Evolutionary conservation across 2,329 filamentous ascomycete genomes (phyloP).

Genomic region (Epichloe aotearoae): DNA sequence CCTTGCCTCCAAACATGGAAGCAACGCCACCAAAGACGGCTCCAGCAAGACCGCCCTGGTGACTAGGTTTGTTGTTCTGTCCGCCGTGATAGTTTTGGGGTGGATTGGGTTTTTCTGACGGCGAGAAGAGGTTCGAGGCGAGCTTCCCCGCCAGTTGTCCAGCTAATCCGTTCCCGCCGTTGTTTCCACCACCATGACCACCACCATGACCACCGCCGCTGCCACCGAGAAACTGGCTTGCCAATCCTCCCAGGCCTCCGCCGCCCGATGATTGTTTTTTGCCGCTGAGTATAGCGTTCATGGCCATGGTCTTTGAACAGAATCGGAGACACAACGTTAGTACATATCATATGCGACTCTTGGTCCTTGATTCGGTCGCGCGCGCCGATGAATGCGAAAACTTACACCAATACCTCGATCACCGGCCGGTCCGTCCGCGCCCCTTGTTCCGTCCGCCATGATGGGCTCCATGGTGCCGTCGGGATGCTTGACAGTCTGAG

Average conservation of each 20-base stretch:
- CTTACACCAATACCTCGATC: conserved; percentile 55
- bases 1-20: conserved; percentile 38
- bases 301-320: conserved; percentile 39
- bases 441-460: conserved; percentile 37
- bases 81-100: conserved; percentile 36
- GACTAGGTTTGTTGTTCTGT: conserved; percentile 24
- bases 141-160: conserved; percentile 45
- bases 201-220: conserved; percentile 26
- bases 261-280: conserved; percentile 21
- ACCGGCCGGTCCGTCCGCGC: conserved; percentile 36
- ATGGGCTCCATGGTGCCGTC: conserved; percentile 50
- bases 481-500: conserved; percentile 45
- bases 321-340: background rate
- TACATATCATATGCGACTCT: background rate
- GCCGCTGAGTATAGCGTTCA: conserved; percentile 43
- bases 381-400: background rate
- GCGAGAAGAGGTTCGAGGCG: conserved; percentile 40
- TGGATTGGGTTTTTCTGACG: conserved; percentile 27
- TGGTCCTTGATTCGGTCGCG: background rate
- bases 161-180: conserved; percentile 27
- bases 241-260: conserved; percentile 9
- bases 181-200: conserved; percentile 17
- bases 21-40: conserved; percentile 41
- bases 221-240: conserved; percentile 4
- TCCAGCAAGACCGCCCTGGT: conserved; percentile 37